phyloP scores from a whole-genome alignment of 2,329 filamentous ascomycete species.

The Diaporthe sp. region DNA sequence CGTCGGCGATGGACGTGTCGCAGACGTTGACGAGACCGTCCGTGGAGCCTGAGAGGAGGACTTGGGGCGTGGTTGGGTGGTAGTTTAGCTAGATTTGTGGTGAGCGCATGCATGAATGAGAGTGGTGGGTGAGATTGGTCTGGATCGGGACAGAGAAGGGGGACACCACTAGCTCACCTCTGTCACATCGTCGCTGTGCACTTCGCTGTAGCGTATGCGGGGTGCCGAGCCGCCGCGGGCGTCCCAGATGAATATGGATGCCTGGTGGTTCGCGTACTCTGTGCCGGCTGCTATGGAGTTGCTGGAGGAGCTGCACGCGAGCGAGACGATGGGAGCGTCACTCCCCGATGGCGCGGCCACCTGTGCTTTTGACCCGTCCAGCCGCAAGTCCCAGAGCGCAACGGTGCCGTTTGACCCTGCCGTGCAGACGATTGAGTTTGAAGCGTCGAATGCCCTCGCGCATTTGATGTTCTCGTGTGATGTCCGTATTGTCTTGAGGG shows the following conservation, averaged over 20 bases:
- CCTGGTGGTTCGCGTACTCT: slow-evolving; percentile 74
- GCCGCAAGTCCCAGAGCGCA: slow-evolving; percentile 74
- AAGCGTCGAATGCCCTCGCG: slow-evolving; percentile 66
- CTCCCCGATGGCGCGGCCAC: slow-evolving; percentile 61
- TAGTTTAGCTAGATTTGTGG: slow-evolving; percentile 62
- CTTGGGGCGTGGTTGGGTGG: slow-evolving; percentile 69
- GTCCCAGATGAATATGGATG: slow-evolving; percentile 74
- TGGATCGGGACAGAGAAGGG: neutral
- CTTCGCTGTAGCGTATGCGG: slow-evolving; percentile 70
- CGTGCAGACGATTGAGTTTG: slow-evolving; percentile 71
- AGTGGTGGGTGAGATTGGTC: neutral
- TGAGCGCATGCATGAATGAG: slow-evolving; percentile 23
- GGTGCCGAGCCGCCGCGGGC: slow-evolving; percentile 62
- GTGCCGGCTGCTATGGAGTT: slow-evolving; percentile 79
- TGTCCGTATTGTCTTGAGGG: slow-evolving; percentile 61
- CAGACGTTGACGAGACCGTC: slow-evolving; percentile 85
- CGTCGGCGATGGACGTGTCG: slow-evolving; percentile 76
- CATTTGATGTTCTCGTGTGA: slow-evolving; percentile 74
- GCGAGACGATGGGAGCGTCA: slow-evolving; percentile 69
- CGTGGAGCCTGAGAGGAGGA: slow-evolving; percentile 82
- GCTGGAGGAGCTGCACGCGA: slow-evolving; percentile 70
- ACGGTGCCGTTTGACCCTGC: slow-evolving; percentile 79
- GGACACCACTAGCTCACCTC: slow-evolving; percentile 54
- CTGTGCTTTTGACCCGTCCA: slow-evolving; percentile 52
- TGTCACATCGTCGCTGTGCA: slow-evolving; percentile 77